Percentiles rank a stretch among this genome's conserved stretches.
These are phyloP conservation scores for Trichoderma asperellum DNA, from an alignment of 2,329 filamentous ascomycete species.

Conservation along the genomic window DNA sequence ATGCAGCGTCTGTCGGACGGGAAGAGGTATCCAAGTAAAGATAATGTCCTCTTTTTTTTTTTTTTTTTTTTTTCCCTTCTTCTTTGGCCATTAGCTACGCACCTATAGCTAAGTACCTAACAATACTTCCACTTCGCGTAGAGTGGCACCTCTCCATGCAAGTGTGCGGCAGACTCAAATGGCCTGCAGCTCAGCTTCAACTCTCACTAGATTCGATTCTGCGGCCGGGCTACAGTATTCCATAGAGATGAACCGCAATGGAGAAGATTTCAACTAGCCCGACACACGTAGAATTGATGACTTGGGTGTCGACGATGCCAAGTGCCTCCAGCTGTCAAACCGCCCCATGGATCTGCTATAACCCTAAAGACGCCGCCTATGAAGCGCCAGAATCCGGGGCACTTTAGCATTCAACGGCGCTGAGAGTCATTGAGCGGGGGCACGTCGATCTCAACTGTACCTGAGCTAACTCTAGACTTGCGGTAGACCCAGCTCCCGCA, in stretches of 20 bases:
- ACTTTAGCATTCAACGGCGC: constrained; percentile 2
- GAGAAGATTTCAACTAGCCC: background rate
- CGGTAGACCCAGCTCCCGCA: background rate
- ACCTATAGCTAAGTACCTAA: background rate
- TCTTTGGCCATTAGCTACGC: background rate
- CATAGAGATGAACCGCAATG: background rate
- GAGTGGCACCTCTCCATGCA: background rate
- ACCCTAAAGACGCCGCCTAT: background rate
- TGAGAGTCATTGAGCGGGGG: background rate
- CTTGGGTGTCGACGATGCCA: background rate
- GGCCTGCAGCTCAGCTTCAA: background rate
- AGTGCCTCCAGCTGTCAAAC: background rate
- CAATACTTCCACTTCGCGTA: background rate
- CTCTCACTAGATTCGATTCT: background rate
- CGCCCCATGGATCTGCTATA: background rate
- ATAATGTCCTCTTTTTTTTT: too few species aligned
- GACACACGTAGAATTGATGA: background rate
- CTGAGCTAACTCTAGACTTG: background rate
- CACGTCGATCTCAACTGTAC: background rate
- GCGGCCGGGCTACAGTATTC: background rate
- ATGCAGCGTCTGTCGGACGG: too few species aligned
- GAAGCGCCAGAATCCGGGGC: background rate
- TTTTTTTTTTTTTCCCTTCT: background rate
- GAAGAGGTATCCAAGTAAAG: too few species aligned
- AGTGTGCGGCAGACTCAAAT: background rate